A percentile compares a stretch with the other conserved stretches of the same genome.
Conservation (phyloP, 2,329 filamentous ascomycete genomes). For the Harringtonia lauricola region DNA sequence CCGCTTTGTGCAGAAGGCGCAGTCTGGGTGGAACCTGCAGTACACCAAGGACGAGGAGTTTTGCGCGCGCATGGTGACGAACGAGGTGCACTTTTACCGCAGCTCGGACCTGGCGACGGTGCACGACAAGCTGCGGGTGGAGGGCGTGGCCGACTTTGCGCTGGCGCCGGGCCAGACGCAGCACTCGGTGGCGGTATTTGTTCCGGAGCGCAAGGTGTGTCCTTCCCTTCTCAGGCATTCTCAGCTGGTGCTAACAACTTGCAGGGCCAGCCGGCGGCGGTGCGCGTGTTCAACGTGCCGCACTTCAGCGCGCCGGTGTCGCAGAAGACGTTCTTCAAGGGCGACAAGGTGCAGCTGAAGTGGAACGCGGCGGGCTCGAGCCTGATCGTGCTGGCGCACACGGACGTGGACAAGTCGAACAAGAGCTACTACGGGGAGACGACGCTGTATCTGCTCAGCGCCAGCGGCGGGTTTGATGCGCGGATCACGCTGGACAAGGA, state of each 20-base stretch:
- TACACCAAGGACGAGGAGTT: constrained; percentile 90
- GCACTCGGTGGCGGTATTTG: constrained; percentile 86
- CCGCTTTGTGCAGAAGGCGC: constrained; percentile 88
- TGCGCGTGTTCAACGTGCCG: constrained; percentile 91
- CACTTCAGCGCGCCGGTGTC: constrained; percentile 75
- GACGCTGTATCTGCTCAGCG: constrained; percentile 87
- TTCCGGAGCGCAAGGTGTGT: constrained; percentile 84
- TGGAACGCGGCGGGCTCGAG: constrained; percentile 92
- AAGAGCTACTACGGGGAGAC: constrained; percentile 99
- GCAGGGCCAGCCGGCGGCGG: constrained; percentile 81
- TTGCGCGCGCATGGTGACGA: constrained; percentile 87
- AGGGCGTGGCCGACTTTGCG: constrained; percentile 83
- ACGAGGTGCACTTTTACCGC: constrained; percentile 96
- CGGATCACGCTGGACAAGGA: constrained; percentile 91
- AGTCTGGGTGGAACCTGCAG: constrained; percentile 94
- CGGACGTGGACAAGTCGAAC: constrained; percentile 93
- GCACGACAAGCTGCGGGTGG: constrained; percentile 90
- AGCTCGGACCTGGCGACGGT: constrained; percentile 74
- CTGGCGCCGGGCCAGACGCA: constrained; percentile 73
- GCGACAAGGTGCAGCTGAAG: constrained; percentile 96
- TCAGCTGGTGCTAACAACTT: background rate
- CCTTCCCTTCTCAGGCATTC: background rate
- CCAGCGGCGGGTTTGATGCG: constrained; percentile 85
- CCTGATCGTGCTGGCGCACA: constrained; percentile 89
- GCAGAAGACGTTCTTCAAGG: constrained; percentile 99